Percentiles rank a stretch among this genome's conserved stretches.
Conservation (phyloP, 140 eudicot species). For the Senecio squalidus region DNA sequence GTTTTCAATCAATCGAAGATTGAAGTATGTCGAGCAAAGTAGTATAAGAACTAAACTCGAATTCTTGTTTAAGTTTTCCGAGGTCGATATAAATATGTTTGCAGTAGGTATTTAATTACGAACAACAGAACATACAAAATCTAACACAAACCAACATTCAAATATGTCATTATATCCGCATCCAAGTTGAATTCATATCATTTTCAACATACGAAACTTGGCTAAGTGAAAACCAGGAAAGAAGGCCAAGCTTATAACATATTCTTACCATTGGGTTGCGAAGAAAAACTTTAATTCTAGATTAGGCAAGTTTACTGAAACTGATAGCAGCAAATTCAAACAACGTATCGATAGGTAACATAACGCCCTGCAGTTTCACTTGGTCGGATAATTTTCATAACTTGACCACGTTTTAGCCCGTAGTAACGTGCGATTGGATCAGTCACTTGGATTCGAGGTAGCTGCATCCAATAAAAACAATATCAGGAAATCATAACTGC, state of each 20-base stretch:
- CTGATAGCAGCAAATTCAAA: too few relatives aligned
- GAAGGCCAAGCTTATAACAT: neutral
- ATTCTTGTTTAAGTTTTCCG: too few relatives aligned
- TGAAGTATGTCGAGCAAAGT: too few relatives aligned
- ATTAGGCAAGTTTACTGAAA: too few relatives aligned
- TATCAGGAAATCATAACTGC: neutral
- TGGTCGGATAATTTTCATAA: slow-evolving; percentile 68
- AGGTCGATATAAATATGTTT: too few relatives aligned
- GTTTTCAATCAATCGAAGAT: too few relatives aligned
- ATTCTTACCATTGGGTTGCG: too few relatives aligned
- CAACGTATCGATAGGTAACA: slow-evolving; percentile 70
- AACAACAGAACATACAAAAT: neutral
- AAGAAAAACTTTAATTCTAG: too few relatives aligned
- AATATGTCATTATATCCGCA: neutral
- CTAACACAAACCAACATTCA: neutral
- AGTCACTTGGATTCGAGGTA: slow-evolving; percentile 63
- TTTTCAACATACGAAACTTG: too few relatives aligned
- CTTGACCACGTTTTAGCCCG: slow-evolving; percentile 74
- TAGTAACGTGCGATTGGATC: slow-evolving; percentile 76
- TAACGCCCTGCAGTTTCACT: slow-evolving; percentile 87
- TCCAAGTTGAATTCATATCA: too few relatives aligned
- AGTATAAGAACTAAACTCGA: too few relatives aligned
- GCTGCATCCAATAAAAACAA: slow-evolving; percentile 27
- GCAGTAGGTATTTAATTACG: neutral
- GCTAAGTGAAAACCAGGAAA: neutral